Conservation (phyloP, 331 rosid species). For the Pyracantha coccinea region DNA sequence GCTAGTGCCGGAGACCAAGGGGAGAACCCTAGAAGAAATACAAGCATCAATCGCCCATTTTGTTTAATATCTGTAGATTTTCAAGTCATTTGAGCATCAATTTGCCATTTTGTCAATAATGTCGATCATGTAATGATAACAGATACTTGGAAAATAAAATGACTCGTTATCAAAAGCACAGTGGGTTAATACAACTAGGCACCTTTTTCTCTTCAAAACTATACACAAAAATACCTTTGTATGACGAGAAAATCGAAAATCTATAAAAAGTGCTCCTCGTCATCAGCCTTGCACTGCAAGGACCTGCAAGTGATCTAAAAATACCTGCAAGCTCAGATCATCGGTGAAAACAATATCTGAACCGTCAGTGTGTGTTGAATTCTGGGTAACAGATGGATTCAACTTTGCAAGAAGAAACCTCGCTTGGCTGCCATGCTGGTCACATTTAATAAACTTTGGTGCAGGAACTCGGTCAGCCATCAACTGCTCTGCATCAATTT, state of each 20-base stretch:
- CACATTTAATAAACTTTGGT: conserved; percentile 75
- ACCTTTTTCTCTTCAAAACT: conserved; percentile 1
- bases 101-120: too few relatives aligned
- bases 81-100: too few relatives aligned
- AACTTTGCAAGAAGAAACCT: conserved; percentile 87
- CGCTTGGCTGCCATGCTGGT: conserved; percentile 88
- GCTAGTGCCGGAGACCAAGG: conserved; percentile 3
- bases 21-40: conserved; percentile 24
- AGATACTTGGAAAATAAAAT: neutral
- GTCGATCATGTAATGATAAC: too few relatives aligned
- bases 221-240: conserved; percentile 2
- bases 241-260: conserved; percentile 1
- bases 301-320: conserved; percentile 79
- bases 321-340: conserved; percentile 88
- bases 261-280: conserved; percentile 1
- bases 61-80: neutral
- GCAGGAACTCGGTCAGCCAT: conserved; percentile 64
- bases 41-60: conserved; percentile 23
- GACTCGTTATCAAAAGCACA: neutral
- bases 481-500: conserved; percentile 68
- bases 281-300: conserved; percentile 84
- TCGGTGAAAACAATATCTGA: conserved; percentile 80
- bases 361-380: conserved; percentile 68
- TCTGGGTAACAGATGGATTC: conserved; percentile 94
- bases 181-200: neutral